Evolutionary conservation across 108 stramenopile species (phyloP), one percentile per base, ranked within the genome.

Genomic region (Nitzschia sp.): DNA sequence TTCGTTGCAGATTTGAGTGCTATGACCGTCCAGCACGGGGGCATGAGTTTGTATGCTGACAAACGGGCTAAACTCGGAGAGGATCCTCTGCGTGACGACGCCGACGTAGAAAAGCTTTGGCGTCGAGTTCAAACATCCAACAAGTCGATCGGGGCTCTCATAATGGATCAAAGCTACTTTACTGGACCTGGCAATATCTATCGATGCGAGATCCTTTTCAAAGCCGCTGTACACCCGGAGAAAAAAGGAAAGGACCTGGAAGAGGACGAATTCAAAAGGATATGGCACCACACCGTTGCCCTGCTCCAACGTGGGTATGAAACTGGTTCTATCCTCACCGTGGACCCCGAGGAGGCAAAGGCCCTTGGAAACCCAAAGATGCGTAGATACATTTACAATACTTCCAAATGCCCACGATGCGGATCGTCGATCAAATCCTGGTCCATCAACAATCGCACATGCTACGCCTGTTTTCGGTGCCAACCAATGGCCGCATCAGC

Each of bases 101-200:
- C 89, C 8, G 73, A 91, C 47, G 75, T 69, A 25, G 73, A 84
- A 53, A 32, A 35, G 11, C 66, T 91, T 0, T 91, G 79, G 71
- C 27, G n/a, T 26, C 64, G 65, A 63, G 60, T 91, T 9, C 30
- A 63, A 30, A 83, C 66, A 57, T 83, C 85, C 2, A 86, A 83
- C 25, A 91, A 86, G 45, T 65, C 69, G 22, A 88, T 91, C 50
- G 89, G 89, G 25, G 63, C 75, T 3, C 23, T 88, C 21, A 73
- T 91, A 33, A 91, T 91, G 89, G 89, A 91, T 58, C 89, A 91
- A 56, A 63, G 65, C n/a, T 84, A 59, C 66, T 85, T 91, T 60
- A 45, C 79, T 6, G 89, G 89, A 22, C 83, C 86, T 0, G 89
- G 89, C 9, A 91, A 91, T 63, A 91, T 91, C 45, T 88, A 88